These are phyloP conservation scores for Magnaporthales sp. DNA, from an alignment of 2,329 filamentous ascomycete genomes.

Conservation along the genomic window DNA sequence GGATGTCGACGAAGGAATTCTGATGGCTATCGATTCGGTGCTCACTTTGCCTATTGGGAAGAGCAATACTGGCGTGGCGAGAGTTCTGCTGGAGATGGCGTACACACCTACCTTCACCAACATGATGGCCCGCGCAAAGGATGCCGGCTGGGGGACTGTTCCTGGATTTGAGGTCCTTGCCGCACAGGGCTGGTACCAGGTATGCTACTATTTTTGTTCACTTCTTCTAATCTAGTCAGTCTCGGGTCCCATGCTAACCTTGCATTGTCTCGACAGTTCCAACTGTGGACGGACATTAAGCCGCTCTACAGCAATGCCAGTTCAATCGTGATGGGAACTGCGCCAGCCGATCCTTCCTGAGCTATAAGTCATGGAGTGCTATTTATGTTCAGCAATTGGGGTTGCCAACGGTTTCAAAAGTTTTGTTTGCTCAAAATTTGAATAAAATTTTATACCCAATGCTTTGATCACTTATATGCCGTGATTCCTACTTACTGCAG, in stretches of 20 bases:
- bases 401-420: background rate
- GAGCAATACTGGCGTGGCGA: slow-evolving; percentile 21
- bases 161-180: slow-evolving; percentile 83
- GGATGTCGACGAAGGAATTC: slow-evolving; percentile 66
- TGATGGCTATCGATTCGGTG: slow-evolving; percentile 50
- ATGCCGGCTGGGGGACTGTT: slow-evolving; percentile 73
- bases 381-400: background rate
- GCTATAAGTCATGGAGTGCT: background rate
- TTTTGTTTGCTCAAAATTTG: background rate
- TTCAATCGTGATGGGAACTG: slow-evolving; percentile 1
- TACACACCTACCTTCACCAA: slow-evolving; percentile 83
- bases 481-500: background rate
- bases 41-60: slow-evolving; percentile 29
- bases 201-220: slow-evolving; percentile 33
- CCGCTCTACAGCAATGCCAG: slow-evolving; percentile 36
- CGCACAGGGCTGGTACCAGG: slow-evolving; percentile 83
- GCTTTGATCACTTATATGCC: background rate
- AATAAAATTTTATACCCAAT: background rate
- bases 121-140: slow-evolving; percentile 74
- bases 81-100: slow-evolving; percentile 85
- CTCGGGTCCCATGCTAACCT: slow-evolving; percentile 10
- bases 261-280: slow-evolving; percentile 42
- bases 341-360: background rate
- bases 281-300: slow-evolving; percentile 75
- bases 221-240: slow-evolving; percentile 9